Conservation (phyloP, 2,329 filamentous ascomycete genomes). For the Aureobasidium musti region DNA sequence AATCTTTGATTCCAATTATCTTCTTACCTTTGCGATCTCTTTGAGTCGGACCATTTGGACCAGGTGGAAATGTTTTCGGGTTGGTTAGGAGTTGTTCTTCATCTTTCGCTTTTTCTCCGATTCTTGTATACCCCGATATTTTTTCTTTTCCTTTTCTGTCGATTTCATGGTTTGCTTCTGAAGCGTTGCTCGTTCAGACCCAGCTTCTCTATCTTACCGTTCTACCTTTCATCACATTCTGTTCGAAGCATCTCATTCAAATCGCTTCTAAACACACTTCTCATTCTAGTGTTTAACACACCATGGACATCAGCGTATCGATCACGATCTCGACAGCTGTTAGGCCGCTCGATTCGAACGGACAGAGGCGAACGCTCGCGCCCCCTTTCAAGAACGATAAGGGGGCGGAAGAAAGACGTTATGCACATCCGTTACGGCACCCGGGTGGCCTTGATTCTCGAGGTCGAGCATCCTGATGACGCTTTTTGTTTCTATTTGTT, state of each 20-base stretch:
- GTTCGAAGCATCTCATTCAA: not conserved
- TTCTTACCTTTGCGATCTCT: constrained; percentile 1
- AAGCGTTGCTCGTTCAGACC: constrained; percentile 4
- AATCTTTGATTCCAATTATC: constrained; percentile 17
- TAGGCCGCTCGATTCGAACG: constrained; percentile 23
- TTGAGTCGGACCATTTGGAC: constrained; percentile 15
- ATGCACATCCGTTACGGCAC: constrained; percentile 15
- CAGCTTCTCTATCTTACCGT: not conserved
- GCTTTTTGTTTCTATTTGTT: constrained; percentile 12
- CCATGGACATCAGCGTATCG: not conserved
- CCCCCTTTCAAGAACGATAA: constrained; percentile 9
- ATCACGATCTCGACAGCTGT: constrained; percentile 26
- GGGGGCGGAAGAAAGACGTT: constrained; percentile 17
- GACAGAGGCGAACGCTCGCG: not conserved
- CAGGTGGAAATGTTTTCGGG: constrained; percentile 13
- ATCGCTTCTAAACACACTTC: not conserved
- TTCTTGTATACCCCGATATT: constrained; percentile 26
- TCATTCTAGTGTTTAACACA: not conserved
- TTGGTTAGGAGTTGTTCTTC: constrained; percentile 23
- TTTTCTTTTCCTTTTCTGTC: constrained; percentile 1
- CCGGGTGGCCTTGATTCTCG: not conserved
- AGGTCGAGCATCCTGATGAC: constrained; percentile 6
- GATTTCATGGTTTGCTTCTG: constrained; percentile 20
- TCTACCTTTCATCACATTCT: not conserved
- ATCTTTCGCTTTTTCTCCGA: constrained; percentile 16